Base-by-base conservation (phyloP, 2,329 filamentous ascomycete genomes). In the Aspergillus luchuensis region DNA sequence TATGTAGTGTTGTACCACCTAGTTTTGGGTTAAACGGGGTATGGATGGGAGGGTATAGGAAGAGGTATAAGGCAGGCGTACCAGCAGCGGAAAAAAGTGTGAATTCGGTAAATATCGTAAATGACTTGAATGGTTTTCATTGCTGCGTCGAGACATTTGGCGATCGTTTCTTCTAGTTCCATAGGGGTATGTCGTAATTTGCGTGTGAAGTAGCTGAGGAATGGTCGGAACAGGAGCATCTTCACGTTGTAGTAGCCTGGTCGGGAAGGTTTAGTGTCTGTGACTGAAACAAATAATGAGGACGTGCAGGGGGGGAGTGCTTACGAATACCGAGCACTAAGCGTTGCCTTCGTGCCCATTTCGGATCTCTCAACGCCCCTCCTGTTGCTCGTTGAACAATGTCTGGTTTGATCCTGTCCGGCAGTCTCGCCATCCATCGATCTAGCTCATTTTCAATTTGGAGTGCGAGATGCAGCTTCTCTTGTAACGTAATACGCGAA, bases 1-100 rank as follows among this genome's bases (percentile, higher is more conserved):
- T 79, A 80, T 0, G 76, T 79, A 45, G 74, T 73, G 60, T 80
- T 79, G 56, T 80, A 79, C 73, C 76, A 78, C 76, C 76, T 78
- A 47, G 4, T 13, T 2, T 17, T 25, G 4, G 33, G 21, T 65
- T 45, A 64, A 36, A 2, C 49, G 17, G 39, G 43, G 3, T 19
- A 10, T 23, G 21, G 8, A 19, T 13, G 6, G 11, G 8, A 15
- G 41, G 39, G 8, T 6, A 5, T 2, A 4, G 8, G 25, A 28
- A 8, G 25, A 28, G 25, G 25, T 3, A 38, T 0, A 6, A 1
- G 7, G 19, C 28, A 13, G 51, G 61, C 67, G 11, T 66, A 79
- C 78, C 78, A 80, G 60, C 76, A 78, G 45, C 76, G 75, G 67
- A 79, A 79, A 60, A 77, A 79, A 1, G 70, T 70, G 55, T 79